Percentiles rank a stretch among this genome's conserved stretches.
phyloP scores from a whole-genome alignment of 1,139 yeast genomes.

The Nadsonia commutata region DNA sequence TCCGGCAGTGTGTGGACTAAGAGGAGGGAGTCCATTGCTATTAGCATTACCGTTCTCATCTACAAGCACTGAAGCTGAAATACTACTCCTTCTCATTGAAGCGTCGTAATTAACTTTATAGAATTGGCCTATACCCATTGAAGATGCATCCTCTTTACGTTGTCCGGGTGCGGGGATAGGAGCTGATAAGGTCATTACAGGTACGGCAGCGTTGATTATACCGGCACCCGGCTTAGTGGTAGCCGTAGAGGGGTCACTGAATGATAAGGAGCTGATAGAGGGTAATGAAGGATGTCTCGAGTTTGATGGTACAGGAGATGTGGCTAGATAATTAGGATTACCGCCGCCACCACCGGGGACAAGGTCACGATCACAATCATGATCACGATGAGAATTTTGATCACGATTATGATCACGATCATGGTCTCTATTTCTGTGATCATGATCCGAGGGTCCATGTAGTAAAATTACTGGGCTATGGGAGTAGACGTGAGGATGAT shows the following conservation, averaged over 20 bases:
- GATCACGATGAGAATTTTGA: too few species aligned
- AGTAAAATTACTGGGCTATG: too few species aligned
- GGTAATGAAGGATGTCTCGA: conserved; percentile 8
- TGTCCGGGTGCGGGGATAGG: background rate
- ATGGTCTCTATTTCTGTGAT: too few species aligned
- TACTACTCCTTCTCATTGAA: background rate
- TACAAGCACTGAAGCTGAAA: background rate
- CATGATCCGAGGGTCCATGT: too few species aligned
- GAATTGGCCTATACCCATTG: background rate
- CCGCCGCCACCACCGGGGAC: too few species aligned
- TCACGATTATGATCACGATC: too few species aligned
- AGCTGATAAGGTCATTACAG: background rate
- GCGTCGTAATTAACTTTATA: background rate
- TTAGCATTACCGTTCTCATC: too few species aligned
- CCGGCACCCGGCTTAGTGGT: conserved; percentile 5
- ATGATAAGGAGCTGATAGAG: conserved; percentile 4
- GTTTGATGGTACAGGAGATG: conserved; percentile 1
- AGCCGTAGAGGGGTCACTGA: background rate
- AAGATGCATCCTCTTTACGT: background rate
- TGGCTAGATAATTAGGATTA: background rate
- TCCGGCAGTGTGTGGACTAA: too few species aligned
- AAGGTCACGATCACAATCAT: too few species aligned
- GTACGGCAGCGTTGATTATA: background rate
- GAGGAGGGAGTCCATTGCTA: too few species aligned
- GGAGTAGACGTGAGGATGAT: too few species aligned